Evolutionary conservation across 768 basidiomycete species (phyloP).

Genomic region (Rossbeevera mucosa): DNA sequence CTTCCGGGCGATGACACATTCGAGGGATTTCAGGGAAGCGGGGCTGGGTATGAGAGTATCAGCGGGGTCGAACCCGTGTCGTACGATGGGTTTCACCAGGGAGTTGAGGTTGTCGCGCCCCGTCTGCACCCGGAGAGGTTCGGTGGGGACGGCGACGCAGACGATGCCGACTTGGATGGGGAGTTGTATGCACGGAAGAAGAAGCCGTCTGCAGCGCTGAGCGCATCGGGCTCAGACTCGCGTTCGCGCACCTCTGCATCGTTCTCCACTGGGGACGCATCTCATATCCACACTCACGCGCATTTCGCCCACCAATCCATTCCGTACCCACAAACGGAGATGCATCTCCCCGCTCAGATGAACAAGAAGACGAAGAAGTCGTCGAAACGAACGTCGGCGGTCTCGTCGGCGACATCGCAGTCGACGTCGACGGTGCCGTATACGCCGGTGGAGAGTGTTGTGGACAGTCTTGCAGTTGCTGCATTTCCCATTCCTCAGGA

Average conservation of each 20-base stretch:
- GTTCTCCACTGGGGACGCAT: constrained; percentile 26
- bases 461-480: constrained; percentile 20
- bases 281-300: constrained; percentile 21
- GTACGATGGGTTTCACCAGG: background rate
- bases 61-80: background rate
- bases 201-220: constrained; percentile 26
- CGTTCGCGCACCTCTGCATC: constrained; percentile 59
- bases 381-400: constrained; percentile 31
- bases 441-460: constrained; percentile 31
- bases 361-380: constrained; percentile 10
- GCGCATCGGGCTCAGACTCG: constrained; percentile 49
- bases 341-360: constrained; percentile 21
- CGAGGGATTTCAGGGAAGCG: constrained; percentile 65
- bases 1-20: constrained; percentile 38
- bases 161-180: constrained; percentile 61
- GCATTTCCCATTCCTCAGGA: constrained; percentile 28
- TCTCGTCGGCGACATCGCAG: constrained; percentile 42
- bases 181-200: constrained; percentile 45
- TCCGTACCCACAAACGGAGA: constrained; percentile 26
- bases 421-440: constrained; percentile 44
- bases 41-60: constrained; percentile 15
- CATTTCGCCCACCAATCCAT: constrained; percentile 23
- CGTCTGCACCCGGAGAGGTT: constrained; percentile 11
- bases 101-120: background rate
- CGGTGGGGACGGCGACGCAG: constrained; percentile 24